Evolutionary conservation across 805 yeast species (phyloP).

Genomic region (Wickerhamomyces subpelliculosus): DNA sequence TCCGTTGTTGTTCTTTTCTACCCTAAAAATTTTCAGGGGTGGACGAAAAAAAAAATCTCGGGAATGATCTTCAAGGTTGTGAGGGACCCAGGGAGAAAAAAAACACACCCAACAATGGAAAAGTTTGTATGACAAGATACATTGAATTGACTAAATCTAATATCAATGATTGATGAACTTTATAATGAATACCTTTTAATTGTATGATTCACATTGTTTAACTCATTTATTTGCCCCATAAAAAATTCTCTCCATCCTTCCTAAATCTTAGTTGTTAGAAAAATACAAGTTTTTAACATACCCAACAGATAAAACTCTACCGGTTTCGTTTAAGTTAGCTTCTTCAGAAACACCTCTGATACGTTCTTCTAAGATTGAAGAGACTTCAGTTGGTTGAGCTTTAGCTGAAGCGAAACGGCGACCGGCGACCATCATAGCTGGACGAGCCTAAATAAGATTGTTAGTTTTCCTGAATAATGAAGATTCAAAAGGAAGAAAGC

Average conservation of each 20-base stretch:
- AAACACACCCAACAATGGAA: neutral
- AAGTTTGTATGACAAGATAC: neutral
- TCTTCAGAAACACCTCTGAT: constrained; percentile 98
- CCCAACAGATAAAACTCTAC: constrained; percentile 98
- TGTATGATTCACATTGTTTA: too few species aligned
- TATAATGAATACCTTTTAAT: too few species aligned
- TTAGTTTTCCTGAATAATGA: too few species aligned
- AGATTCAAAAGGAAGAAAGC: too few species aligned
- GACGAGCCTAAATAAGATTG: constrained; percentile 54
- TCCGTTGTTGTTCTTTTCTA: neutral
- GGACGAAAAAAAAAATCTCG: constrained; percentile 4
- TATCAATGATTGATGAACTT: too few species aligned
- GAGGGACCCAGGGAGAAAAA: neutral
- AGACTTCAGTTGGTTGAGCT: constrained; percentile 99
- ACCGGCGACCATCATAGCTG: constrained; percentile 54
- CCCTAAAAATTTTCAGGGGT: constrained; percentile 8
- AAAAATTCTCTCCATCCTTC: neutral
- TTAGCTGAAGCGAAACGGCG: constrained; percentile 86
- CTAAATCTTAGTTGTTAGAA: neutral
- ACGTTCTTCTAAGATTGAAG: constrained; percentile 97
- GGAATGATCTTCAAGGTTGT: neutral
- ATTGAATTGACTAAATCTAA: neutral
- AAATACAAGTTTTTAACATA: constrained; percentile 33
- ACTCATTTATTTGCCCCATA: too few species aligned
- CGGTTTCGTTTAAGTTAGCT: constrained; percentile 97